These are phyloP conservation scores for Sclerotinia spermophila DNA, from an alignment of 2,329 filamentous ascomycete genomes.

Conservation along the genomic window DNA sequence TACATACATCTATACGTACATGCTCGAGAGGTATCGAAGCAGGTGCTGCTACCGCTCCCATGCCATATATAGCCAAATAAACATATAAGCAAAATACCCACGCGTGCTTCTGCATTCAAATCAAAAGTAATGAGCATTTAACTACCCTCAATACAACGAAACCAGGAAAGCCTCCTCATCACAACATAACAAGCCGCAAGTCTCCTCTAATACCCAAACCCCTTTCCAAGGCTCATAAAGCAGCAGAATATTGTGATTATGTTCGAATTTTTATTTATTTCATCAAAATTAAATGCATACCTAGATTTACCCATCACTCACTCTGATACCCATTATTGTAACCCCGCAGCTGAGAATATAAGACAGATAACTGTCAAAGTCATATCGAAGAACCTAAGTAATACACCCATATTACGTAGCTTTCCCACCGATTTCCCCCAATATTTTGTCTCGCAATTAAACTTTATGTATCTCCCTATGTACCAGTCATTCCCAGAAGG, in stretches of 20 bases:
- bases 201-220: neutral
- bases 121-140: neutral
- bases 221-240: neutral
- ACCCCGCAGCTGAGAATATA: neutral
- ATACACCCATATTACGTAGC: neutral
- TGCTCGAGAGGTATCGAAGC: constrained; percentile 8
- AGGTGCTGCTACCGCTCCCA: constrained; percentile 15
- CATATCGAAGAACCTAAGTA: neutral
- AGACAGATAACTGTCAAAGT: neutral
- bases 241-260: neutral
- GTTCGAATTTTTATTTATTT: neutral
- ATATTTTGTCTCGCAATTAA: neutral
- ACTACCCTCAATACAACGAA: neutral
- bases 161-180: neutral
- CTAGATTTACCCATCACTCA: neutral
- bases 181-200: neutral
- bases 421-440: neutral
- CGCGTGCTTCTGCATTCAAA: neutral
- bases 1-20: neutral
- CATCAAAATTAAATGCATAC: neutral
- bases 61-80: neutral
- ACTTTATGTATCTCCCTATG: neutral
- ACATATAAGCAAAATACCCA: too few species aligned
- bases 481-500: neutral
- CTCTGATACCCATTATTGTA: neutral